These are phyloP conservation scores for Penicillium polonicum DNA, from an alignment of 2,329 filamentous ascomycete species.

Conservation along the genomic window DNA sequence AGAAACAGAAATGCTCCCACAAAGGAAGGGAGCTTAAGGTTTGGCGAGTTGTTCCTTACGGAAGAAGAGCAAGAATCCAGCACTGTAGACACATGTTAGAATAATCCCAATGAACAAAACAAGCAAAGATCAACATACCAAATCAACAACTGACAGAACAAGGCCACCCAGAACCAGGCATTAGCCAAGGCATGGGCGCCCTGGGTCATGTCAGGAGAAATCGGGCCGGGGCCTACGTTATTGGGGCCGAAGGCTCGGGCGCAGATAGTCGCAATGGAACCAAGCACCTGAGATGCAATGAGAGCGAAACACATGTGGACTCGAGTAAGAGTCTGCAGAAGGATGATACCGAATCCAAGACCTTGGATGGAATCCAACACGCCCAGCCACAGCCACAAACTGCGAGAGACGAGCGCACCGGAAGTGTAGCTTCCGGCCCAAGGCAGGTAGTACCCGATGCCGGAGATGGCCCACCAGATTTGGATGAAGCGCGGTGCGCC, in stretches of 20 bases:
- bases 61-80: constrained; percentile 45
- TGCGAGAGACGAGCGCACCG: constrained; percentile 56
- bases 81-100: constrained; percentile 26
- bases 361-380: constrained; percentile 65
- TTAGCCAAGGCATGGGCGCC: constrained; percentile 48
- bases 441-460: constrained; percentile 61
- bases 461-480: constrained; percentile 64
- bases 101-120: background rate
- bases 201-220: constrained; percentile 61
- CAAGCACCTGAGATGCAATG: constrained; percentile 60
- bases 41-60: constrained; percentile 48
- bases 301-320: constrained; percentile 64
- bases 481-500: constrained; percentile 65
- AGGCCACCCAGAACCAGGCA: constrained; percentile 61
- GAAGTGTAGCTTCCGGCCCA: constrained; percentile 55
- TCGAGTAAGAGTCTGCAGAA: constrained; percentile 63
- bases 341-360: constrained; percentile 66
- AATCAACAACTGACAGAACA: constrained; percentile 59
- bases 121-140: constrained; percentile 52
- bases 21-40: constrained; percentile 27
- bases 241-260: constrained; percentile 62
- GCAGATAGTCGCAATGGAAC: constrained; percentile 61
- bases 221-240: constrained; percentile 57
- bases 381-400: constrained; percentile 66
- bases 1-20: background rate